phyloP scores from a whole-genome alignment of 441 rosid species.

The Brassica hybrid region DNA sequence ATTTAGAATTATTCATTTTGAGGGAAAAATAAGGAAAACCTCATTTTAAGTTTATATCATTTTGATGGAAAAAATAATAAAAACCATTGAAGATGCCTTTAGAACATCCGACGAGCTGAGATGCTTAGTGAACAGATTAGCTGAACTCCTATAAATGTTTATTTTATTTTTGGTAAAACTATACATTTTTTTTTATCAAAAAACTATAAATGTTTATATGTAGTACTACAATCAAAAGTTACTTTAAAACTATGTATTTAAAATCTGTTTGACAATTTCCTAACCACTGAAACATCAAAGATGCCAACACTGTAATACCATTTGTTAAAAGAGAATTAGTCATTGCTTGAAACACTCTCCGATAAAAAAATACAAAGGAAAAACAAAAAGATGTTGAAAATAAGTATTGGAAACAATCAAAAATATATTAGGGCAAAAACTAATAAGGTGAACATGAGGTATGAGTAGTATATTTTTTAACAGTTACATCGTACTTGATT shows the following conservation, averaged over 20 bases:
- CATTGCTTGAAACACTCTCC: not conserved
- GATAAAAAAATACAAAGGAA: not conserved
- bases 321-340: not conserved
- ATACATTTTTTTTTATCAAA: not conserved
- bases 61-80: no score
- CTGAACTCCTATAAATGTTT: not conserved
- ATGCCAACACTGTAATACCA: not conserved
- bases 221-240: not conserved
- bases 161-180: not conserved
- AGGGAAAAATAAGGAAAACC: no score
- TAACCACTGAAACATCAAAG: not conserved
- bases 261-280: not conserved
- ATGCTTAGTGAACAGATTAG: not conserved
- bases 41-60: no score
- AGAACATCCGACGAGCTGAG: not conserved
- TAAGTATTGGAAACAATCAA: not conserved
- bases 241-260: not conserved
- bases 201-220: not conserved
- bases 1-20: no score
- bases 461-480: slow-evolving; percentile 17
- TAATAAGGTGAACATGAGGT: slow-evolving; percentile 4
- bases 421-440: not conserved
- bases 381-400: not conserved
- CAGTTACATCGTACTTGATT: slow-evolving; percentile 29
- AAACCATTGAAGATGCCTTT: not conserved